Evolutionary conservation across 305 asterid species (phyloP), one percentile per base, ranked within the genome.

Genomic region (Fraxinus baroniana): DNA sequence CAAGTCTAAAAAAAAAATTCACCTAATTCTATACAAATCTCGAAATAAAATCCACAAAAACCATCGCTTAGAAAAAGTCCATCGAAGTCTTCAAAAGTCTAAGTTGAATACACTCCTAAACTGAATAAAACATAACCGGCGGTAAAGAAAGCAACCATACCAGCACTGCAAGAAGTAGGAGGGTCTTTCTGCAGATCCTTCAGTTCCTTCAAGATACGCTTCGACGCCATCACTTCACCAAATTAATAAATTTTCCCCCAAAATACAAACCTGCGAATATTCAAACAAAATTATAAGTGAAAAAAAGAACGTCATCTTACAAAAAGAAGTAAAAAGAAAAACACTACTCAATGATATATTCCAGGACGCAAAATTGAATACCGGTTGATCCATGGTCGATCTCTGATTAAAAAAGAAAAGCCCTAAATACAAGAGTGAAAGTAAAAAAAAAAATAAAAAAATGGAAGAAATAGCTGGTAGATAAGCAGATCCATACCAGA

Each of bases 81-180:
- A 35, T 35, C 37, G 5, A 5, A 35, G 41, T 35, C 1, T 35
- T 35, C 39, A 5, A 35, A 35, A 35, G 39, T 6, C 41, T 36
- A 8, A 36, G 6, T 6, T 36, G 8, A 36, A 36, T 7, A 36
- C 41, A 36, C 41, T 6, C 41, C 41, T 6, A 0, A 12, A 44
- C 36, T 20, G 3, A 62, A 57, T n/a, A 8, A 8, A 44, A 20
- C 20, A 68, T 10, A 68, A 30, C 74, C 37, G 5, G 8, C 18
- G 20, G 74, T 24, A 12, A 68, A 68, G 7, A 12, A 28, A 28
- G n/a, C 37, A 68, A 26, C 17, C 3, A 74, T 86, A 87, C 87
- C 87, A 33, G 89, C 89, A 79, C 89, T 86, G 86, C 89, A 85
- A 64, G 88, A 87, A 28, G 88, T 84, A 82, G 89, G 89, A 84